phyloP scores from a whole-genome alignment of 2,329 filamentous ascomycete species.

The Macrophomina pseudophaseolina region DNA sequence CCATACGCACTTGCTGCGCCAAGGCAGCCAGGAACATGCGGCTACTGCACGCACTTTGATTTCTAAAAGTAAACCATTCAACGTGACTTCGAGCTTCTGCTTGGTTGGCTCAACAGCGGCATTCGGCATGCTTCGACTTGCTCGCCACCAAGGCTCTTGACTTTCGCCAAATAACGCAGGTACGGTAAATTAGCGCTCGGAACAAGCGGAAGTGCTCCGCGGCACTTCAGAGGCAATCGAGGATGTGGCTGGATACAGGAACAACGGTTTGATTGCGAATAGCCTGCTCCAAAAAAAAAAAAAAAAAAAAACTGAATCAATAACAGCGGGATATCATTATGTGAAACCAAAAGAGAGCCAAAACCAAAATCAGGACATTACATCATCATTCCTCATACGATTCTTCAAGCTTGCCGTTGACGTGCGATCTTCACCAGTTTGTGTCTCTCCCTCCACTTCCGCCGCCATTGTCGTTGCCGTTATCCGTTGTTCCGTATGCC shows the following conservation, averaged over 20 bases:
- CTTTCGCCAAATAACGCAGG: not conserved
- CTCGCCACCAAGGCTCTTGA: constrained; percentile 2
- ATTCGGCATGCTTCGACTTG: not conserved
- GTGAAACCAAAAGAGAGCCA: not conserved
- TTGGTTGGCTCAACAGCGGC: not conserved
- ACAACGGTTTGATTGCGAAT: not conserved
- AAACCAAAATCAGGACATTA: not conserved
- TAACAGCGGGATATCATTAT: constrained; percentile 18
- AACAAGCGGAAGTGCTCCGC: not conserved
- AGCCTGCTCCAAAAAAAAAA: not conserved
- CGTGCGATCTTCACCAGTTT: constrained; percentile 11
- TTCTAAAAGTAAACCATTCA: not conserved
- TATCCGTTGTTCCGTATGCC: constrained; percentile 28
- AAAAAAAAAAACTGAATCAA: not conserved
- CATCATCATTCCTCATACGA: not conserved
- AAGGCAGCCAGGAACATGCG: not conserved
- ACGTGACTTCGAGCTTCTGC: not conserved
- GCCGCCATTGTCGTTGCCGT: not conserved
- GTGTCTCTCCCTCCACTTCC: constrained; percentile 22
- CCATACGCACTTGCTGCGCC: not conserved
- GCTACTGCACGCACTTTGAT: not conserved
- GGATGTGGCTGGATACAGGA: not conserved
- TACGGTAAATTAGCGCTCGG: not conserved
- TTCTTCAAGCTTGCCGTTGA: not conserved
- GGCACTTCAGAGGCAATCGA: not conserved